Conservation (phyloP, 2,329 filamentous ascomycete genomes). For the Didymella exigua region DNA sequence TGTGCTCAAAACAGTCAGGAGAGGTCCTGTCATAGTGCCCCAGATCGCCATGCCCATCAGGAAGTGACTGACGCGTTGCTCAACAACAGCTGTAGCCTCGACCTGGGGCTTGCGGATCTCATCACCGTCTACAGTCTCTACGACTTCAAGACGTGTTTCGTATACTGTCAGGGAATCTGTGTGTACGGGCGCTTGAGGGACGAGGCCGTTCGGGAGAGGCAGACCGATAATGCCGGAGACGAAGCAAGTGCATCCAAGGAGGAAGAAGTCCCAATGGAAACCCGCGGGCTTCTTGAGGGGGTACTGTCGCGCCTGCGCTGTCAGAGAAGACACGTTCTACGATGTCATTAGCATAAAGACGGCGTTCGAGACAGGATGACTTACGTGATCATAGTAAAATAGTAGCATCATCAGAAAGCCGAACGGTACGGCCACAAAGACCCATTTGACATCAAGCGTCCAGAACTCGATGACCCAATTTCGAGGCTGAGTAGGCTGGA, state of each 20-base stretch:
- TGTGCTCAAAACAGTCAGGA: conserved; percentile 56
- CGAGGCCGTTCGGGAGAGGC: conserved; percentile 60
- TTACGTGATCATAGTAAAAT: conserved; percentile 63
- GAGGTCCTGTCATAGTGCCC: conserved; percentile 60
- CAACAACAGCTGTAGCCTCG: conserved; percentile 55
- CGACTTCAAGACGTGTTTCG: conserved; percentile 40
- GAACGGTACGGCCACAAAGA: conserved; percentile 60
- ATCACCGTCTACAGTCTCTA: conserved; percentile 50
- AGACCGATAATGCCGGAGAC: conserved; percentile 59
- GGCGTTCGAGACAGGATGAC: background rate
- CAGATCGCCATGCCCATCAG: conserved; percentile 60
- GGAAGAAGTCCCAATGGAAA: conserved; percentile 64
- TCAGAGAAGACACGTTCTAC: conserved; percentile 58
- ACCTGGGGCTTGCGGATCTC: conserved; percentile 54
- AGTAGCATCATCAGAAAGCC: conserved; percentile 60
- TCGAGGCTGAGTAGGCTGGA: conserved; percentile 55
- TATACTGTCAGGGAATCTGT: conserved; percentile 58
- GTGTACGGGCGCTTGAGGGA: conserved; percentile 62
- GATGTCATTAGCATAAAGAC: background rate
- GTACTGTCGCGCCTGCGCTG: conserved; percentile 58
- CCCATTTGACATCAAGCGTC: conserved; percentile 58
- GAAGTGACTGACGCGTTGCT: conserved; percentile 61
- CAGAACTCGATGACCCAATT: conserved; percentile 61
- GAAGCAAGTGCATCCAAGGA: conserved; percentile 60
- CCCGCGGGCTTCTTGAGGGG: conserved; percentile 61